A percentile compares a stretch with the other conserved stretches of the same genome.
These are phyloP conservation scores for Mycena galopus DNA, from an alignment of 768 basidiomycete species.

Conservation along the genomic window DNA sequence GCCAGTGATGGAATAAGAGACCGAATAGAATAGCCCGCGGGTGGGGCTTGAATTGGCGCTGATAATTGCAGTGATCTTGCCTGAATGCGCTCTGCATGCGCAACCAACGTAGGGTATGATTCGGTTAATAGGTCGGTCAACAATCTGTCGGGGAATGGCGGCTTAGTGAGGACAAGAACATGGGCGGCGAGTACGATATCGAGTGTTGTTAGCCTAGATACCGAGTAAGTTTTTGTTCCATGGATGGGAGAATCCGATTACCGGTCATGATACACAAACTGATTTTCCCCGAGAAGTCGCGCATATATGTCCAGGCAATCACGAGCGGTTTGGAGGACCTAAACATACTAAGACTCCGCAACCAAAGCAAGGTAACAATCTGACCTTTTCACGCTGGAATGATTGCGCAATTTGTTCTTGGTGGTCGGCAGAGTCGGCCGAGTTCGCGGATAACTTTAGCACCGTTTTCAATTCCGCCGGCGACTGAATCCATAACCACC, in stretches of 20 bases:
- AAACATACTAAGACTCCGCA: background rate
- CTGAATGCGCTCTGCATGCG: conserved; percentile 69
- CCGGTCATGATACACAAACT: conserved; percentile 67
- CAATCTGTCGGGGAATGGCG: conserved; percentile 73
- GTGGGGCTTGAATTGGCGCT: conserved; percentile 32
- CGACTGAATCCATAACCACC: conserved; percentile 67
- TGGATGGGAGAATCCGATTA: conserved; percentile 33
- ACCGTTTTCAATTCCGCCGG: background rate
- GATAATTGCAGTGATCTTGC: conserved; percentile 40
- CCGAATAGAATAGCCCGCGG: conserved; percentile 48
- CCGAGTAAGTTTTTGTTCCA: conserved; percentile 1
- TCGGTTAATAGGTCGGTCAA: conserved; percentile 66
- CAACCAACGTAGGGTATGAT: conserved; percentile 68
- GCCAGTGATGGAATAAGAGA: conserved; percentile 54
- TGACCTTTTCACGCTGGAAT: conserved; percentile 77
- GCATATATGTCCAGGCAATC: conserved; percentile 69
- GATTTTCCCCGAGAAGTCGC: conserved; percentile 63
- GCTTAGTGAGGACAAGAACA: conserved; percentile 68
- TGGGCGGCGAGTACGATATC: conserved; percentile 80
- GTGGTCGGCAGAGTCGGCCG: too few relatives aligned
- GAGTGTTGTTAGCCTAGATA: conserved; percentile 67
- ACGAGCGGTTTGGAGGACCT: conserved; percentile 74
- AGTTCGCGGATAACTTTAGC: background rate
- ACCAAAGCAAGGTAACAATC: conserved; percentile 13
- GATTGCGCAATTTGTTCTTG: conserved; percentile 61